Conservation (phyloP, 306 rosid genomes). For the Citrullus amarus region DNA sequence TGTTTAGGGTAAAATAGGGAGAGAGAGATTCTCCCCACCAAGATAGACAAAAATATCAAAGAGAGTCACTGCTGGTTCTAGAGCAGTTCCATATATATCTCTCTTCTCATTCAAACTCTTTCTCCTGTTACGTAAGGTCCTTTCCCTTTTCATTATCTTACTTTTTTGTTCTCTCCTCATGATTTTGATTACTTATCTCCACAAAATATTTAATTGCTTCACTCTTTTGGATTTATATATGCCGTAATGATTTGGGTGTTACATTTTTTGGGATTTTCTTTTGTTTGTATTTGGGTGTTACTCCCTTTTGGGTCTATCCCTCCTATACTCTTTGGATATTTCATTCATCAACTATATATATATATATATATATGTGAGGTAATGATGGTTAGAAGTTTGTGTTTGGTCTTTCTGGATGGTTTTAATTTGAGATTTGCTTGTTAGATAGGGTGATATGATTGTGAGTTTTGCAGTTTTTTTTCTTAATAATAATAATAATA, state of each 20-base stretch:
- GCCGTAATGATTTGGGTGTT: no score
- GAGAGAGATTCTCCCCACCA: not conserved
- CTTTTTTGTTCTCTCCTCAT: not conserved
- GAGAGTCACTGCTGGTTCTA: not conserved
- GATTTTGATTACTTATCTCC: not conserved
- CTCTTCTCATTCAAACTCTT: not conserved
- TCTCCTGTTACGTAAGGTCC: not conserved
- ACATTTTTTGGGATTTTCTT: no score
- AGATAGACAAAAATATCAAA: not conserved
- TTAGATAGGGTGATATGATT: not conserved
- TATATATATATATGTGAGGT: no score
- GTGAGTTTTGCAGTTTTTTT: not conserved
- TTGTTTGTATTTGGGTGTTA: no score
- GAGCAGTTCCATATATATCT: not conserved
- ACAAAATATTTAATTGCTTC: not conserved
- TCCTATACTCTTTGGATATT: no score
- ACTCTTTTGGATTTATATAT: not conserved
- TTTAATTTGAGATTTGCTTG: not conserved
- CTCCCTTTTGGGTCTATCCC: no score
- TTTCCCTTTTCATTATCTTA: not conserved
- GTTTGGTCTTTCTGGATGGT: not conserved
- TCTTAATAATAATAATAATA: no score
- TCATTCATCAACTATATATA: no score
- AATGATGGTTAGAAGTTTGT: not conserved
- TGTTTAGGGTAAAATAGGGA: no score